Evolutionary conservation across 345 rosid species (phyloP).

Genomic region (Conringia planisiliqua): DNA sequence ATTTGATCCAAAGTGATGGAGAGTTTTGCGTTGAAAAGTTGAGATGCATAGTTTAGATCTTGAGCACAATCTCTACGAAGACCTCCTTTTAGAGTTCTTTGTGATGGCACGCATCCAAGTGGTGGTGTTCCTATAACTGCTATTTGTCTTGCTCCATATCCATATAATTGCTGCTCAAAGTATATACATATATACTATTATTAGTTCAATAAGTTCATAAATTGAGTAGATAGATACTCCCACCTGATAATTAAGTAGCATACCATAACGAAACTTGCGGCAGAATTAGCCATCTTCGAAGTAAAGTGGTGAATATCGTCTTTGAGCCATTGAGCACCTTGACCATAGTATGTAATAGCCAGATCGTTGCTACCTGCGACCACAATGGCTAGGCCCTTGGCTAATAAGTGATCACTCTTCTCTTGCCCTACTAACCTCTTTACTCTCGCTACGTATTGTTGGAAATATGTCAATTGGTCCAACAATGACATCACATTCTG

Average conservation of each 20-base stretch:
- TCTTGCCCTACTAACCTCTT: not conserved
- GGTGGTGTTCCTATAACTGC: conserved; percentile 50
- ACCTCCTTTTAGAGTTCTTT: conserved; percentile 60
- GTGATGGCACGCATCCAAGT: conserved; percentile 62
- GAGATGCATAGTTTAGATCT: conserved; percentile 43
- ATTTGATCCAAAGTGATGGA: conserved; percentile 31
- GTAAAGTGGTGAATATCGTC: not conserved
- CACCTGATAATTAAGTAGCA: not conserved
- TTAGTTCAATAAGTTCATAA: not conserved
- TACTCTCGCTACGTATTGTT: not conserved
- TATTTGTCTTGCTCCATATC: conserved; percentile 55
- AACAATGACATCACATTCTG: not conserved
- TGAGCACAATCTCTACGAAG: conserved; percentile 37
- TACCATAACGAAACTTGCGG: not conserved
- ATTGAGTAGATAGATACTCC: not conserved
- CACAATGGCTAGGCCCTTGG: conserved; percentile 3
- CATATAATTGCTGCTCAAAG: conserved; percentile 41
- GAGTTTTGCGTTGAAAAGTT: conserved; percentile 53
- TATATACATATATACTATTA: not conserved
- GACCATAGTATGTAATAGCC: not conserved
- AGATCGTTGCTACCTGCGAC: conserved; percentile 1
- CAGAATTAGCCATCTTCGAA: not conserved
- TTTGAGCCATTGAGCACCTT: not conserved
- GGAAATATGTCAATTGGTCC: not conserved
- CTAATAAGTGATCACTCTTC: not conserved